These are phyloP conservation scores for Penstemon eatonii DNA, from an alignment of 257 asterid species.

Conservation along the genomic window DNA sequence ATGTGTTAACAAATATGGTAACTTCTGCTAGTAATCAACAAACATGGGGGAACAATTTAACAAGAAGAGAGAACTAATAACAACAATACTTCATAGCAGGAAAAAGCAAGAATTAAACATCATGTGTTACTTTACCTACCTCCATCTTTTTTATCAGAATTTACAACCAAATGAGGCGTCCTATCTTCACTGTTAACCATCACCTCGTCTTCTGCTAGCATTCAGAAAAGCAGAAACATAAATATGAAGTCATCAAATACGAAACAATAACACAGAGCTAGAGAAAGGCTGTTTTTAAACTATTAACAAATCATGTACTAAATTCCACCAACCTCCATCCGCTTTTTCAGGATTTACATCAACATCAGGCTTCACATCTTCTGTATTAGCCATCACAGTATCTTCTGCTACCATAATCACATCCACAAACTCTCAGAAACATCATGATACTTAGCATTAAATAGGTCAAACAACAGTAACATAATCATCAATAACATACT, in stretches of 20 bases:
- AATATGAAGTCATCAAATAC: not conserved
- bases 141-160: conserved; percentile 33
- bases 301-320: conserved; percentile 3
- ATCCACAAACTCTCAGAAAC: too few species aligned
- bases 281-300: not conserved
- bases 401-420: conserved; percentile 26
- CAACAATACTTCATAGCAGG: not conserved
- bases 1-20: not conserved
- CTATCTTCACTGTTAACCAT: conserved; percentile 35
- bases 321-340: conserved; percentile 33
- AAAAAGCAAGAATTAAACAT: not conserved
- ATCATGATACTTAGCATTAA: too few species aligned
- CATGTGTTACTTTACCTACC: conserved; percentile 24
- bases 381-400: conserved; percentile 29
- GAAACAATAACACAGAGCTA: not conserved
- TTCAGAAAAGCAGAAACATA: conserved; percentile 9
- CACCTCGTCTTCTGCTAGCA: conserved; percentile 42
- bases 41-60: not conserved
- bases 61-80: too few species aligned
- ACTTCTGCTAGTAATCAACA: not conserved
- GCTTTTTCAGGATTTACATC: conserved; percentile 30
- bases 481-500: too few species aligned
- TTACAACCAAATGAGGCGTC: conserved; percentile 36
- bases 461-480: too few species aligned
- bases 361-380: conserved; percentile 34